These are phyloP conservation scores for Tillandsia leiboldiana DNA, from an alignment of 176 grass and related monocot species.

Conservation along the genomic window DNA sequence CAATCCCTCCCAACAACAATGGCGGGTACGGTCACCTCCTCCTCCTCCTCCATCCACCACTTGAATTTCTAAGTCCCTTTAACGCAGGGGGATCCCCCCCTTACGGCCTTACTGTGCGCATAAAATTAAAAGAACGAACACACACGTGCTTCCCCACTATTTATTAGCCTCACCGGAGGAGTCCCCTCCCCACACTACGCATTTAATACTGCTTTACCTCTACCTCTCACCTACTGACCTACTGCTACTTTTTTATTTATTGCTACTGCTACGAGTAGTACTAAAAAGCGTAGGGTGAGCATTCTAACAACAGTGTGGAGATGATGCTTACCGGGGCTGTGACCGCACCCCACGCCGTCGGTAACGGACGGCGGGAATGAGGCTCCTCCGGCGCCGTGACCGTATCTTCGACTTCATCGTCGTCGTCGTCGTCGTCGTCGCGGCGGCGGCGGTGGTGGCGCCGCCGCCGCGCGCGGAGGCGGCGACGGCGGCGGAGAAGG, in stretches of 20 bases:
- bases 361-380: conserved; percentile 11
- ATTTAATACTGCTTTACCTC: conserved; percentile 2
- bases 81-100: too few relatives aligned
- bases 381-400: neutral
- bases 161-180: neutral
- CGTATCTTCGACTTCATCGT: neutral
- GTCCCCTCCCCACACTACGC: neutral
- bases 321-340: conserved; percentile 11
- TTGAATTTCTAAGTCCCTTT: too few relatives aligned
- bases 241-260: neutral
- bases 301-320: neutral
- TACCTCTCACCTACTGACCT: conserved; percentile 19
- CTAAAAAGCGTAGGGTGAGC: neutral
- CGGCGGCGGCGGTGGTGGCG: conserved; percentile 1
- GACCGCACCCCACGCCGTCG: conserved; percentile 5
- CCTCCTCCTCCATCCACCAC: too few relatives aligned
- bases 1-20: too few relatives aligned
- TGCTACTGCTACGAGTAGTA: neutral
- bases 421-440: neutral
- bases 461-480: neutral
- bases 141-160: neutral
- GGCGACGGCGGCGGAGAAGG: conserved; percentile 52
- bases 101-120: neutral
- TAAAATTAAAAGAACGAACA: neutral
- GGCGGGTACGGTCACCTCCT: too few relatives aligned